These are phyloP conservation scores for Rosellinia necatrix DNA, from an alignment of 2,329 filamentous ascomycete species.

Conservation along the genomic window DNA sequence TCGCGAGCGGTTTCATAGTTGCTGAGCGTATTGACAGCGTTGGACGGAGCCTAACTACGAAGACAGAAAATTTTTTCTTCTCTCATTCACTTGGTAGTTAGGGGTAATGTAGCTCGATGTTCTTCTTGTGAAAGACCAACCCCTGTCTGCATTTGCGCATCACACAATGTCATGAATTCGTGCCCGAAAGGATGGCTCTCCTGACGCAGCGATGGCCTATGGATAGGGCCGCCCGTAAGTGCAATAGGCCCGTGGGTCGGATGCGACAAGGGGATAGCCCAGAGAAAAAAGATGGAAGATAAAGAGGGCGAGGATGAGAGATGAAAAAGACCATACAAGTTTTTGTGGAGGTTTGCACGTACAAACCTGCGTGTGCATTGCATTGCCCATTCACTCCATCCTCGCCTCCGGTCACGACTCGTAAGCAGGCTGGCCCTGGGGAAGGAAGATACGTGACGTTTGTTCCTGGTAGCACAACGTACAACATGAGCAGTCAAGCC, in stretches of 20 bases:
- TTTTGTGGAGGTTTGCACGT: not conserved
- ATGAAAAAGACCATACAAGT: not conserved
- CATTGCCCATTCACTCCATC: not conserved
- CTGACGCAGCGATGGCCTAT: not conserved
- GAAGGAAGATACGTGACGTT: not conserved
- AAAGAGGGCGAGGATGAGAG: not conserved
- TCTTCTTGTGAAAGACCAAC: too few relatives aligned
- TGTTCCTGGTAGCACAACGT: conserved; percentile 3
- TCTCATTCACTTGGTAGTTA: too few relatives aligned
- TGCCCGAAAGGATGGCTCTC: too few relatives aligned
- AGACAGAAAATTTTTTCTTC: too few relatives aligned
- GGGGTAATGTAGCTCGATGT: too few relatives aligned
- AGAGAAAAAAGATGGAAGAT: not conserved
- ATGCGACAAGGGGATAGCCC: not conserved
- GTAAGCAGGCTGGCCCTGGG: not conserved
- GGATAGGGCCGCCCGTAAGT: too few relatives aligned
- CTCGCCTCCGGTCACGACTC: not conserved
- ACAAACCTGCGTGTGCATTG: not conserved
- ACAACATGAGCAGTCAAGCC: not conserved
- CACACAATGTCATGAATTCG: too few relatives aligned
- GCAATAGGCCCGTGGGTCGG: too few relatives aligned
- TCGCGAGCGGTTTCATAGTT: too few relatives aligned
- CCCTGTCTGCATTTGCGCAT: too few relatives aligned
- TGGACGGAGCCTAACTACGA: too few relatives aligned
- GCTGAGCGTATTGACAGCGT: too few relatives aligned